A percentile compares a stretch with the other conserved stretches of the same genome.
Conservation (phyloP, 805 yeast species). For the Yueomyces sinensis region DNA sequence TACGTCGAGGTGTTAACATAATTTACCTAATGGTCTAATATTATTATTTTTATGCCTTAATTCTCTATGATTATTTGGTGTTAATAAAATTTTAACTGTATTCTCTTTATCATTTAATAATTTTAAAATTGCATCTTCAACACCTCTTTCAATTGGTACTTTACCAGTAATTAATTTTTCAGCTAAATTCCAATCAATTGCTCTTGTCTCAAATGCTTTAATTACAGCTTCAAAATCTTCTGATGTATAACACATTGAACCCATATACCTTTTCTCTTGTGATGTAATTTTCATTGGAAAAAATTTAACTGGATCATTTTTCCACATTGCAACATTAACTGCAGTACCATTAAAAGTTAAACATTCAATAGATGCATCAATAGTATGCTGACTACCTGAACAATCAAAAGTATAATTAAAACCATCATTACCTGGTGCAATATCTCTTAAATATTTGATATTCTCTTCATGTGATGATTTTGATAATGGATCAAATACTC, state of each 20-base stretch:
- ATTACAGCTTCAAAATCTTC: slow-evolving; percentile 48
- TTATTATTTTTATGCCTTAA: slow-evolving; percentile 4
- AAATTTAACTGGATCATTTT: slow-evolving; percentile 33
- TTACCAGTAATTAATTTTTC: slow-evolving; percentile 40
- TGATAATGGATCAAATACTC: slow-evolving; percentile 34
- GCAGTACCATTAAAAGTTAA: slow-evolving; percentile 43
- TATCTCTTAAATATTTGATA: slow-evolving; percentile 26
- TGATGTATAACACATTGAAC: slow-evolving; percentile 50
- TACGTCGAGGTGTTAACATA: not conserved
- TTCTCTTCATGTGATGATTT: slow-evolving; percentile 24
- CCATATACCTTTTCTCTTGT: slow-evolving; percentile 42
- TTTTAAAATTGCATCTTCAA: slow-evolving; percentile 38
- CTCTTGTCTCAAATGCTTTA: slow-evolving; percentile 34
- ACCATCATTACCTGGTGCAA: slow-evolving; percentile 31
- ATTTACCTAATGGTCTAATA: not conserved
- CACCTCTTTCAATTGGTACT: slow-evolving; percentile 35
- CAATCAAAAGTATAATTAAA: slow-evolving; percentile 41
- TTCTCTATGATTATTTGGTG: slow-evolving; percentile 33
- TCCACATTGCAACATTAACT: slow-evolving; percentile 57
- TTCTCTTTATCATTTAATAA: slow-evolving; percentile 37
- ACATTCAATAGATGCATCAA: slow-evolving; percentile 37
- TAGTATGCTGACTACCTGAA: slow-evolving; percentile 38
- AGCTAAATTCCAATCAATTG: slow-evolving; percentile 32
- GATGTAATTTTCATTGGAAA: slow-evolving; percentile 44
- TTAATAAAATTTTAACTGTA: slow-evolving; percentile 42